phyloP scores from a whole-genome alignment of 1,284 basidiomycete genomes.

The Meira miltonrushii region DNA sequence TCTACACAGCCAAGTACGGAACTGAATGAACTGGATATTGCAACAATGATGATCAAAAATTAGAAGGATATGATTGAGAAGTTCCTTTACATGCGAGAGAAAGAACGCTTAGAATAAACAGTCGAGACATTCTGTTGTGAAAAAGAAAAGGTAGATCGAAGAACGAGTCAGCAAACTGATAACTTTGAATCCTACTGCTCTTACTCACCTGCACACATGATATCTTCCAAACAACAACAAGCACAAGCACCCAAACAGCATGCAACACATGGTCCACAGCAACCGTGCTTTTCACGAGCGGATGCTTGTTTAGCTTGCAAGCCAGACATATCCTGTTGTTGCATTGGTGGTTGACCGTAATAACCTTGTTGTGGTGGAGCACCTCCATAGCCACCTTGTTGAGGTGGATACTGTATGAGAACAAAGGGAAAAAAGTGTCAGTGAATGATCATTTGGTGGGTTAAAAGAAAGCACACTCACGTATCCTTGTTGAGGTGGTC shows the following conservation, averaged over 20 bases:
- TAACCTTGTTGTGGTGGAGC: conserved; percentile 6
- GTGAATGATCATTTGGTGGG: neutral
- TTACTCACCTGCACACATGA: conserved; percentile 9
- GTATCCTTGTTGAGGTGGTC: conserved; percentile 4
- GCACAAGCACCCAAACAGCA: conserved; percentile 8
- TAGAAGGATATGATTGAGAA: neutral
- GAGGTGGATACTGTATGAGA: conserved; percentile 1
- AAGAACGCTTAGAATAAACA: neutral
- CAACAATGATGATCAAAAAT: neutral
- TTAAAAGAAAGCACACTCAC: neutral
- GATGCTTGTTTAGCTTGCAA: conserved; percentile 6
- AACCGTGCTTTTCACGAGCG: conserved; percentile 8
- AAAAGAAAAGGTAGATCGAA: neutral
- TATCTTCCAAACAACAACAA: conserved; percentile 12
- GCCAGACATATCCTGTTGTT: conserved; percentile 4
- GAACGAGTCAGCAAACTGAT: neutral
- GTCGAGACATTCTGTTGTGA: neutral
- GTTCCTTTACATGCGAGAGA: neutral
- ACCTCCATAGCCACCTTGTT: conserved; percentile 3
- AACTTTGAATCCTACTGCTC: neutral
- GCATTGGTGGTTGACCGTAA: conserved; percentile 4
- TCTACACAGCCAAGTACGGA: too few species aligned
- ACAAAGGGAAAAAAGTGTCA: neutral
- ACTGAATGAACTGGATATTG: neutral
- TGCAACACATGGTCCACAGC: conserved; percentile 10